Conservation (phyloP, 495 filamentous ascomycete species). For the Penicillium silybi region DNA sequence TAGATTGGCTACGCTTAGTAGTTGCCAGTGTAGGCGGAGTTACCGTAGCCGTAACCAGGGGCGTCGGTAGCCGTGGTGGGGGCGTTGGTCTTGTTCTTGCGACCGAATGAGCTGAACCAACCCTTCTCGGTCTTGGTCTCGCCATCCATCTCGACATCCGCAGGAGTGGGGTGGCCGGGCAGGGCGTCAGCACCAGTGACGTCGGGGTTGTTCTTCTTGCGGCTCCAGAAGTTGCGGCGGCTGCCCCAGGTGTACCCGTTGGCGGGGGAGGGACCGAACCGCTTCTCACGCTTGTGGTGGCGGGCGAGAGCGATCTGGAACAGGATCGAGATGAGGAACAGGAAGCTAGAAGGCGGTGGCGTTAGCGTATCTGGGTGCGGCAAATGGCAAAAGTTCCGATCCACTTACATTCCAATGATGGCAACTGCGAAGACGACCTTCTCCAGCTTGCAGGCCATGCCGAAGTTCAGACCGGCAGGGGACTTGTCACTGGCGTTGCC, state of each 20-base stretch:
- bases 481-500: slow-evolving; percentile 49
- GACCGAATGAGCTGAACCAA: slow-evolving; percentile 19
- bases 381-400: background rate
- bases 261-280: slow-evolving; percentile 70
- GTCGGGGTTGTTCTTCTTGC: slow-evolving; percentile 42
- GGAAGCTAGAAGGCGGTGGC: slow-evolving; percentile 41
- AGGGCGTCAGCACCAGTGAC: slow-evolving; percentile 28
- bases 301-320: slow-evolving; percentile 62
- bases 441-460: slow-evolving; percentile 64
- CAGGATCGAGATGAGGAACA: slow-evolving; percentile 63
- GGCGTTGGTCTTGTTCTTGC: slow-evolving; percentile 23
- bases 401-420: slow-evolving; percentile 70
- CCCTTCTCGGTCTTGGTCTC: slow-evolving; percentile 24
- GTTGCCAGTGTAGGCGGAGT: slow-evolving; percentile 39
- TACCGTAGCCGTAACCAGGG: slow-evolving; percentile 31
- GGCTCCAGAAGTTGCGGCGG: slow-evolving; percentile 47
- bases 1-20: slow-evolving; percentile 14
- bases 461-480: slow-evolving; percentile 34
- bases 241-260: slow-evolving; percentile 76
- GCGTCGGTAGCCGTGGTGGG: slow-evolving; percentile 4
- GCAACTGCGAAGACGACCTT: slow-evolving; percentile 72
- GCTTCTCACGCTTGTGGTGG: slow-evolving; percentile 72
- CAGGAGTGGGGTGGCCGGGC: slow-evolving; percentile 33
- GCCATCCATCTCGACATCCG: slow-evolving; percentile 33
- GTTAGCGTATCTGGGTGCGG: background rate